phyloP scores from a whole-genome alignment of 2,329 filamentous ascomycete genomes.

The Fusarium sp. region DNA sequence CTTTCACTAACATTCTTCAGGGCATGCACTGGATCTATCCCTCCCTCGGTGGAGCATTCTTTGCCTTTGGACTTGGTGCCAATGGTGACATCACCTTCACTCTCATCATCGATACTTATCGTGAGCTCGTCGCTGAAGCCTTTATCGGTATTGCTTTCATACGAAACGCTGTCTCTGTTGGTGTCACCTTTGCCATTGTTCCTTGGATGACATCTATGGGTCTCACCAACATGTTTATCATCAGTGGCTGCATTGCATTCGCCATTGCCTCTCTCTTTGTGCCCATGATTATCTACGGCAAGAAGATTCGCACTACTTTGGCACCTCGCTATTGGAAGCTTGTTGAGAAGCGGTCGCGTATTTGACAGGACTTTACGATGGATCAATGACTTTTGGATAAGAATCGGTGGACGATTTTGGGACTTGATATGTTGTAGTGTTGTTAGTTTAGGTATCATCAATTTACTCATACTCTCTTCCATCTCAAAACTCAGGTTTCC shows the following conservation, averaged over 20 bases:
- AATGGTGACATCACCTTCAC: constrained; percentile 50
- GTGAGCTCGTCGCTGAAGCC: constrained; percentile 41
- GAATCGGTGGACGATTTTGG: not conserved
- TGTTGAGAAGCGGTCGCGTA: constrained; percentile 25
- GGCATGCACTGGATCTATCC: constrained; percentile 56
- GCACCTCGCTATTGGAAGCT: constrained; percentile 39
- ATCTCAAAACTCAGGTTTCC: not conserved
- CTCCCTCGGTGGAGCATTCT: constrained; percentile 48
- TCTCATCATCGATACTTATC: constrained; percentile 50
- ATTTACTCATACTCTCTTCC: not conserved
- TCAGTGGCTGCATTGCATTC: constrained; percentile 38
- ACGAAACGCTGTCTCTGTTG: constrained; percentile 45
- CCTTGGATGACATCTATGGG: constrained; percentile 47
- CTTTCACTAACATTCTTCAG: constrained; percentile 33
- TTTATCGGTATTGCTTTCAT: constrained; percentile 47
- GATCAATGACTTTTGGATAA: not conserved
- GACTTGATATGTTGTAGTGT: rapidly evolving
- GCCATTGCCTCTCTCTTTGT: constrained; percentile 38
- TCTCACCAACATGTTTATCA: constrained; percentile 43
- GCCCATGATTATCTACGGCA: constrained; percentile 47
- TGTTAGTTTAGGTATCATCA: not conserved
- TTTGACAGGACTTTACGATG: constrained; percentile 2
- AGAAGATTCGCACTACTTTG: constrained; percentile 37
- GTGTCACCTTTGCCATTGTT: constrained; percentile 42
- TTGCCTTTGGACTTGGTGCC: constrained; percentile 51